A percentile compares a stretch with the other conserved stretches of the same genome.
Conservation (phyloP, 2,329 filamentous ascomycete species). For the Cordyceps pruinosa region DNA sequence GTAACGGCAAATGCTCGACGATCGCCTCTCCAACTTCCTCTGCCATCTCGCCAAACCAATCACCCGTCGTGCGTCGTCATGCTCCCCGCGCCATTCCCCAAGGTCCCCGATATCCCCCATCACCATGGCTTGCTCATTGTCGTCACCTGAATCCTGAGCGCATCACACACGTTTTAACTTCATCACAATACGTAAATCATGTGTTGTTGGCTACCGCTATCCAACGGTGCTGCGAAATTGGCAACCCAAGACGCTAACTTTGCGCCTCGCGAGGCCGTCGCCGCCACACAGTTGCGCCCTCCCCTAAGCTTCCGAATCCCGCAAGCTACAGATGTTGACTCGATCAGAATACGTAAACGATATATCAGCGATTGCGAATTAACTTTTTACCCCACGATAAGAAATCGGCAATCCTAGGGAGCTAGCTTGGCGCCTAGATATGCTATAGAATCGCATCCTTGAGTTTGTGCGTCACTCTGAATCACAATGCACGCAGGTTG, state of each 20-base stretch:
- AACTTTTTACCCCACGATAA: neutral
- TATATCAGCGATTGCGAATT: neutral
- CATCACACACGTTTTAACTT: conserved; percentile 4
- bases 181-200: conserved; percentile 11
- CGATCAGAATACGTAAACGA: conserved; percentile 12
- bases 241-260: no score
- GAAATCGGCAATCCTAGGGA: neutral
- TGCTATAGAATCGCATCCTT: neutral
- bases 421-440: neutral
- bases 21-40: neutral
- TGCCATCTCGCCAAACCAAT: neutral
- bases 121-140: neutral
- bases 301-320: no score
- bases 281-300: no score
- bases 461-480: neutral
- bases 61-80: neutral
- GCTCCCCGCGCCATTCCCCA: neutral
- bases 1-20: neutral
- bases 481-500: no score
- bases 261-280: no score
- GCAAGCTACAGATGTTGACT: no score
- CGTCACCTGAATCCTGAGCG: neutral
- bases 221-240: no score
- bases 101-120: neutral
- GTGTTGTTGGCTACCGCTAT: conserved; percentile 8